These are phyloP conservation scores for Schwanniomyces sp. DNA, from an alignment of 805 yeast species.

Conservation along the genomic window DNA sequence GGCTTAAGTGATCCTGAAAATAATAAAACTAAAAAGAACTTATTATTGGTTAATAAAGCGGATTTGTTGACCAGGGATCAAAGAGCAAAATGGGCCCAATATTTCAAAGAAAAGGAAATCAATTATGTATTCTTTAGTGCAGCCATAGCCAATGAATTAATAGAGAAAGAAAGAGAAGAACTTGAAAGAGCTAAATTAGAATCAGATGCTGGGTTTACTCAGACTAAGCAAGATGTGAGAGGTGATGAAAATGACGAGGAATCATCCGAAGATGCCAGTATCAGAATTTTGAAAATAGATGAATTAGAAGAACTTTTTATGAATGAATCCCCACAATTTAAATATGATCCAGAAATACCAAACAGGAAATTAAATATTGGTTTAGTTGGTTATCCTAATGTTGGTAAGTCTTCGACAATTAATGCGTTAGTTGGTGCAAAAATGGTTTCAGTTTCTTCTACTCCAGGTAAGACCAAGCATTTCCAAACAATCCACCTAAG, in stretches of 20 bases:
- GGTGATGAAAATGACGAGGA: constrained; percentile 21
- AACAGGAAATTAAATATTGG: constrained; percentile 79
- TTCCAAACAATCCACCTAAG: constrained; percentile 92
- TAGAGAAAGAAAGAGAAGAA: constrained; percentile 61
- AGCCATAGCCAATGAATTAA: constrained; percentile 70
- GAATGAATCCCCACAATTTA: constrained; percentile 70
- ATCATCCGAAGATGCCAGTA: constrained; percentile 27
- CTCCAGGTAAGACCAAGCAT: constrained; percentile 99
- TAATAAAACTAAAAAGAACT: constrained; percentile 59
- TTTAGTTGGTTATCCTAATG: constrained; percentile 93
- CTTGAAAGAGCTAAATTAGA: constrained; percentile 21
- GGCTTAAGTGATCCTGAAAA: constrained; percentile 60
- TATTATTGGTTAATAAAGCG: constrained; percentile 89
- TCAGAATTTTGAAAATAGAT: constrained; percentile 74
- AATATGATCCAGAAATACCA: constrained; percentile 56
- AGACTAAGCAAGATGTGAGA: constrained; percentile 11
- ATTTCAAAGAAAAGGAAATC: constrained; percentile 67
- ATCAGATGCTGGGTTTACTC: not conserved
- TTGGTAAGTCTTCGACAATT: constrained; percentile 93
- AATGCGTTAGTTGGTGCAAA: constrained; percentile 95
- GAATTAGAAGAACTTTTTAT: constrained; percentile 82
- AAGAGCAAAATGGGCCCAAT: constrained; percentile 83
- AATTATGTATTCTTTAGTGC: constrained; percentile 93
- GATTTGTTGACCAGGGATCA: constrained; percentile 80
- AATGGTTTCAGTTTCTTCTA: constrained; percentile 96